Base-by-base conservation (phyloP, 2,329 filamentous ascomycete genomes). In the Ophiocordyceps camponoti-leonardi region DNA sequence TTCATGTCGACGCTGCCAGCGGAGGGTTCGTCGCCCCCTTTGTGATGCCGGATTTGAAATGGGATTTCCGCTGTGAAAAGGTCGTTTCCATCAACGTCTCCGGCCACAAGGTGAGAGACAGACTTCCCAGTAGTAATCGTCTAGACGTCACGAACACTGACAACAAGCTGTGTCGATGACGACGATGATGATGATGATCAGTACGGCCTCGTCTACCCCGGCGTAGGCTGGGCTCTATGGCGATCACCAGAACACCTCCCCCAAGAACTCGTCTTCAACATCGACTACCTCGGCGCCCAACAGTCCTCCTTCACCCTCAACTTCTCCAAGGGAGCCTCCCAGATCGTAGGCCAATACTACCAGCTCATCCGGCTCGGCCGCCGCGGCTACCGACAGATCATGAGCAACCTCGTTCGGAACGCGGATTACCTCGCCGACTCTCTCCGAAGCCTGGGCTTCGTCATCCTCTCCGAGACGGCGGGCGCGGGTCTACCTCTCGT, bases 341-440 rank as follows among this genome's bases (percentile, higher is more conserved):
- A 95, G 60, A 85, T 95, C 57, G 94, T 96, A 50, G 90, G 86
- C 26, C 90, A 96, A 66, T 96, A 95, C 69, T 95, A 96, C 69
- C 88, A 95, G 67, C 75, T 96, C 58, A 94, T 95, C 61, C 85
- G 90, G 28, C 79, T 96, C 4, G 90, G 90, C 49, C 94, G 93
- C 73, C 80, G 81, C 51, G 90, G 90, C 44, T 96, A 94, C 72
- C 79, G 83, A 46, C 73, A 81, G 56, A 94, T 96, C 69, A 95
- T 95, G 90, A 73, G 79, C 56, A 96, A 96, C 67, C 71, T 96
- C 49, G 95, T 86, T 22, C 78, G 83, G 45, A 94, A 83, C 1
- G 81, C 90, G 22, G 86, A 96, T 65, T 94, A 94, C 63, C 77
- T 96, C 13, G 75, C 83, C 42, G 72, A 75, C 2, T 74, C 79